phyloP scores from a whole-genome alignment of 306 rosid genomes.

The Cyamopsis tetragonoloba region DNA sequence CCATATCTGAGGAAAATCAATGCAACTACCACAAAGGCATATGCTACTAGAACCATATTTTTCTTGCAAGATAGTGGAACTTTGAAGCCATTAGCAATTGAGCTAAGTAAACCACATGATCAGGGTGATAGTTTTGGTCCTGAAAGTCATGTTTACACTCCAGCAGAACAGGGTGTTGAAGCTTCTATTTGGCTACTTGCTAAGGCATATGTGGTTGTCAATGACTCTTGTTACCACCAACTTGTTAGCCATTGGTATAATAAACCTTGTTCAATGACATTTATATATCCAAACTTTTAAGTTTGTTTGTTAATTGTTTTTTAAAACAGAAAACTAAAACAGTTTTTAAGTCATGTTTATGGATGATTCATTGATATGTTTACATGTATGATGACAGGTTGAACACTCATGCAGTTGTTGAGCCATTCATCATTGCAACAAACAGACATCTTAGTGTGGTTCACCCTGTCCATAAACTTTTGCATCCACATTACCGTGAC shows the following conservation, averaged over 20 bases:
- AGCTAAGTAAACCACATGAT: conserved; percentile 54
- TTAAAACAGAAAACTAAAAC: no score
- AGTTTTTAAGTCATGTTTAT: no score
- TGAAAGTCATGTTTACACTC: conserved; percentile 44
- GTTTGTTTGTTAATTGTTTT: no score
- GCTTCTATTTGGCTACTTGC: conserved; percentile 60
- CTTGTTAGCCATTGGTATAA: conserved; percentile 71
- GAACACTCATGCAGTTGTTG: conserved; percentile 78
- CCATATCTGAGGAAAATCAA: conserved; percentile 62
- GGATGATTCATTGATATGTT: not conserved
- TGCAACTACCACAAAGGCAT: conserved; percentile 42
- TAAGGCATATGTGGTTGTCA: conserved; percentile 66
- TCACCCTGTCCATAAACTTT: conserved; percentile 37
- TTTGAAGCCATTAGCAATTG: conserved; percentile 68
- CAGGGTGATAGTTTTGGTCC: conserved; percentile 54
- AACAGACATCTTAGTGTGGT: conserved; percentile 39
- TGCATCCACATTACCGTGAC: conserved; percentile 40
- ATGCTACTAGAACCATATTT: conserved; percentile 58
- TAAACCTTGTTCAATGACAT: not conserved
- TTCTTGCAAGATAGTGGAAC: conserved; percentile 65
- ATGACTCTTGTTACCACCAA: conserved; percentile 68
- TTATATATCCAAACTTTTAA: not conserved
- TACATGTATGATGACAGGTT: conserved; percentile 39
- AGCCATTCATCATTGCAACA: conserved; percentile 54
- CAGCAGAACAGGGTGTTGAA: conserved; percentile 55